Base-by-base conservation (phyloP, 1,284 basidiomycete species). In the Cutaneotrichosporon cyanovorans region DNA sequence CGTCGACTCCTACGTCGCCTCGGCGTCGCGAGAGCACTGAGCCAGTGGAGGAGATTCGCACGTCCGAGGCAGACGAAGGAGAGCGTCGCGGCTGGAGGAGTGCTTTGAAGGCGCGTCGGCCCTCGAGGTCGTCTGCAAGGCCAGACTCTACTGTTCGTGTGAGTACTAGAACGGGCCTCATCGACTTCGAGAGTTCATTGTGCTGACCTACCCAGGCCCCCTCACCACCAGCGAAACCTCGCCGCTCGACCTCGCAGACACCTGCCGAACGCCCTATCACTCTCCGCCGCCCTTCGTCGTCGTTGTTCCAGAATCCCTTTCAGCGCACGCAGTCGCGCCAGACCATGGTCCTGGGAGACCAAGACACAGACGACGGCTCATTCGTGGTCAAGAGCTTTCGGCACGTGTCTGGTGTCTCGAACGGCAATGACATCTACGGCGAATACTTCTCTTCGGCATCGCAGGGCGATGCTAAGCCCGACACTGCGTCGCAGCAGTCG, bases 301-400 rank as follows among this genome's bases (percentile, higher is more conserved):
- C 60, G 5, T 35, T 65, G 11, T 63, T 66, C 46, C 52, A 56
- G 41, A 63, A 60, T 40, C 60, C 63, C 2, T 68, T 68, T 47
- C 48, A 45, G 21, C 56, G 62, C 10, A 56, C 65, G 1, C 46
- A 48, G 14, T 66, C 65, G 5, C 63, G 65, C 19, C 46, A 51
- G 1, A 62, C 62, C 2, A 37, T 63, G 11, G 48, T 50, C 2
- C 20, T 42, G 14, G 25, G 25, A 7, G 63, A 65, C 35, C 36
- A 58, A n/a, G 57, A 62, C 2, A 11, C 36, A 9, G 67, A 70
- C 45, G 63, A 67, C 32, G 59, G 61, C 2, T 65, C 63, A 2
- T 72, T 72, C 56, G 65, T 65, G 47, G 60, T 72, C 32, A 64
- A 58, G 44, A 56, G 59, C 2, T 72, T 72, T 46, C 58, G 69